Evolutionary conservation across 2,329 filamentous ascomycete species (phyloP), one percentile per base, ranked within the genome.

Genomic region (Leptographium lundbergii): DNA sequence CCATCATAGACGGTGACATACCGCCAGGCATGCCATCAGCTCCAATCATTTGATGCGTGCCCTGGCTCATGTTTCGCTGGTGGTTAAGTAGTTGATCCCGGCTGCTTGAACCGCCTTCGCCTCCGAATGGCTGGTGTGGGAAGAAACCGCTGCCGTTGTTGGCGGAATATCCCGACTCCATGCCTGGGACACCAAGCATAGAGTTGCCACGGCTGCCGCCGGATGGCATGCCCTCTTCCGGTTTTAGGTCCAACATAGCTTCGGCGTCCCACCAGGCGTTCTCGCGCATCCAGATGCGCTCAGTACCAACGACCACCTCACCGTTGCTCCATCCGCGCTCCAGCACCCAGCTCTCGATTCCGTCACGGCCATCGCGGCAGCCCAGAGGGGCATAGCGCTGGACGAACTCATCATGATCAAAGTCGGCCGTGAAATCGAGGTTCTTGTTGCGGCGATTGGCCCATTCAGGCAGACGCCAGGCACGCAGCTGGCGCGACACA

Each of bases 291-390:
- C 94, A 99, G 50, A 99, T 85, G 36, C 94, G 88, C 71, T 97
- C 91, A 3, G 85, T 86, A 59, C 94, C 94, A 36, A 97, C 78
- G 6, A 96, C 84, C 2, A 97, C 91, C 73, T 97, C 94, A 47
- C 94, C 94, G 66, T 99, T 99, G 74, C 90, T 96, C 94, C 94
- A 99, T 1, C 94, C 94, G 60, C 94, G 85, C 72, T 97, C 91
- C 56, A 97, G 80, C 60, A 95, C 80, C 90, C 92, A 99, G 66
- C 82, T 95, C 69, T 97, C 90, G 57, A 96, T 91, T 54, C 92
- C 94, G 63, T 99, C 94, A 63, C 84, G 85, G 59, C 94, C 94
- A 63, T 95, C 90, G 65, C 86, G 83, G 71, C 94, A 99, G 17
- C 94, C 94, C 0, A 99, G 80, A 6, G 82, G 77, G 6, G 84